Base-by-base conservation (phyloP, 495 filamentous ascomycete species). In the Xylaria cubensis region DNA sequence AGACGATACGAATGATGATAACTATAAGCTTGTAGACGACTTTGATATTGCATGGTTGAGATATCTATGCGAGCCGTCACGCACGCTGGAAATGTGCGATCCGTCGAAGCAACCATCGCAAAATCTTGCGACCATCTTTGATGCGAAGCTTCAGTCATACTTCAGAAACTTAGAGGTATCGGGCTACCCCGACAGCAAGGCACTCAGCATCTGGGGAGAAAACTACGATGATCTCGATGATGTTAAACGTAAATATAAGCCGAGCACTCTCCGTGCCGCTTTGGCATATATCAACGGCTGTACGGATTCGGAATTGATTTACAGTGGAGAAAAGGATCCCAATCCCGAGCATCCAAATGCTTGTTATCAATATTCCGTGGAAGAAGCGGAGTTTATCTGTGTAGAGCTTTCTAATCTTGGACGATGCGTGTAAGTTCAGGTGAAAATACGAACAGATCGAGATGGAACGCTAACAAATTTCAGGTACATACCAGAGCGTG, bases 211-310 rank as follows among this genome's bases (percentile, higher is more conserved):
- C 24, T 78, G 70, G 70, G 39, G 5, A 36, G 70, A 72, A 34
- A 51, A 36, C 19, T 15, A 32, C 21, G 19, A 59, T 24, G 70
- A 72, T 51, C 29, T 72, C 6, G 50, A 67, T 1, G 0, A 44
- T 19, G 53, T 67, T 29, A 50, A 36, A 21, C 19, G n/a, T 39
- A 39, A 24, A 32, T 46, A 67, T 51, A 15, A 58, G 26, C 50
- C 48, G 12, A 46, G 5, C n/a, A 42, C 63, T 29, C 39, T 79
- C 17, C 36, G 69, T 17, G n/a, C 64, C 6, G 74, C 41, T 39
- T 44, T 78, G 44, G 73, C 62, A 1, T 79, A 79, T 53, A 78
- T 79, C 15, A 79, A 79, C 32, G 77, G 76, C 19, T 73, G 64
- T 51, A 9, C 32, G 24, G 58, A 69, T 36, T 68, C 64, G 21